phyloP scores from a whole-genome alignment of 2,329 filamentous ascomycete genomes.

The Trichoderma breve region DNA sequence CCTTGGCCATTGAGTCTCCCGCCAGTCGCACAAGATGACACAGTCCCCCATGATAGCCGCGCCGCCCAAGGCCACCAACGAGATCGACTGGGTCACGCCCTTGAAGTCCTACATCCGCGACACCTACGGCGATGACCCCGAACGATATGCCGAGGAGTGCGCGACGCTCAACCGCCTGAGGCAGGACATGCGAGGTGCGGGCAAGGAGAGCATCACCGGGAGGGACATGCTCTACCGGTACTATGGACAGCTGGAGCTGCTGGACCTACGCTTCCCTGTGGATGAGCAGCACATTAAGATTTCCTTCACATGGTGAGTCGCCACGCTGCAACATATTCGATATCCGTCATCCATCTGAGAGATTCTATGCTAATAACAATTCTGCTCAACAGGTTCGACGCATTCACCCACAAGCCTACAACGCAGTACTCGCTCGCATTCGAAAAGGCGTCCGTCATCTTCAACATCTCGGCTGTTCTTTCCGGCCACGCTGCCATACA shows the following conservation, averaged over 20 bases:
- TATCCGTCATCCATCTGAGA: neutral
- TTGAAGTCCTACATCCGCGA: conserved; percentile 91
- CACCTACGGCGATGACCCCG: conserved; percentile 94
- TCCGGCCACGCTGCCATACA: conserved; percentile 94
- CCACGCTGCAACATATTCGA: neutral
- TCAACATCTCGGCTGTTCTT: conserved; percentile 96
- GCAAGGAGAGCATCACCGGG: conserved; percentile 92
- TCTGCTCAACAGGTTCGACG: conserved; percentile 77
- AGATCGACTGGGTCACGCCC: conserved; percentile 95
- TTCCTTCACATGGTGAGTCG: conserved; percentile 83
- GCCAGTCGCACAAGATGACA: conserved; percentile 55
- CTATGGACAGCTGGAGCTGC: conserved; percentile 92
- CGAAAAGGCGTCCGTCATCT: conserved; percentile 98
- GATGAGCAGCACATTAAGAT: conserved; percentile 99
- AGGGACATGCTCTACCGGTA: conserved; percentile 94
- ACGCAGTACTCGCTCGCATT: conserved; percentile 95
- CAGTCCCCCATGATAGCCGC: conserved; percentile 93
- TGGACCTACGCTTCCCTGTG: conserved; percentile 92
- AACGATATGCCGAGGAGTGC: conserved; percentile 94
- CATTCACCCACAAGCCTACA: conserved; percentile 98
- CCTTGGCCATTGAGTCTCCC: conserved; percentile 12
- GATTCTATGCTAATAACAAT: conserved; percentile 20
- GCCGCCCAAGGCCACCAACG: conserved; percentile 90
- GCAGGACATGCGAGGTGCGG: conserved; percentile 97
- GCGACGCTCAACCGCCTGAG: conserved; percentile 87